phyloP scores from a whole-genome alignment of 106 monocot genomes.

The Xerophyta viscosa region DNA sequence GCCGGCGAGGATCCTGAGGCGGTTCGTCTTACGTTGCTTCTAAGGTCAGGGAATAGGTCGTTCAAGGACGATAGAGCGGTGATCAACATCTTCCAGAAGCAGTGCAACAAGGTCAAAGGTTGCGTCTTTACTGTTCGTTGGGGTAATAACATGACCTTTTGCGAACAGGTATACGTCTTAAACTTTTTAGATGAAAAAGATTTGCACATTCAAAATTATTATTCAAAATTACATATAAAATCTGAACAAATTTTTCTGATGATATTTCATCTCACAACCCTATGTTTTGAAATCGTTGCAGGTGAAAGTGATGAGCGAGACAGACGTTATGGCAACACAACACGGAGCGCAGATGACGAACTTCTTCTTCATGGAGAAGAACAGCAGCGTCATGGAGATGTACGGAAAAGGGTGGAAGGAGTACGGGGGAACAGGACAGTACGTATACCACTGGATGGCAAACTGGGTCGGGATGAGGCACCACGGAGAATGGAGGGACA shows the following conservation, averaged over 20 bases:
- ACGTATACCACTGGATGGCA: slow-evolving; percentile 48
- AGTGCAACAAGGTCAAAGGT: slow-evolving; percentile 30
- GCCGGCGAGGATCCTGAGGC: background rate
- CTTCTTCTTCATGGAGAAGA: slow-evolving; percentile 72
- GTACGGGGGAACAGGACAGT: slow-evolving; percentile 40
- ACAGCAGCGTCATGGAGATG: slow-evolving; percentile 78
- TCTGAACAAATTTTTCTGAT: too few relatives aligned
- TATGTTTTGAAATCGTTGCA: too few relatives aligned
- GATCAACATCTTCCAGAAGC: slow-evolving; percentile 15
- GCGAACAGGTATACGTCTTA: slow-evolving; percentile 67
- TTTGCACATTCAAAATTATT: too few relatives aligned
- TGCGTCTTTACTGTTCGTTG: slow-evolving; percentile 26
- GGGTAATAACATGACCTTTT: slow-evolving; percentile 25
- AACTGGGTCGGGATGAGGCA: slow-evolving; percentile 33
- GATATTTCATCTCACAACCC: too few relatives aligned
- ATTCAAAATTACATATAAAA: too few relatives aligned
- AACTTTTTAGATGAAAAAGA: too few relatives aligned
- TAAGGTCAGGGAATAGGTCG: slow-evolving; percentile 21
- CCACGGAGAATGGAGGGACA: slow-evolving; percentile 45
- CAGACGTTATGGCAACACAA: slow-evolving; percentile 40
- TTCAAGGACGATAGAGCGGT: slow-evolving; percentile 31
- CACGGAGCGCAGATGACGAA: slow-evolving; percentile 72
- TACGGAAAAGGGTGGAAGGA: slow-evolving; percentile 64
- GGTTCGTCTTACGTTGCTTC: slow-evolving; percentile 15
- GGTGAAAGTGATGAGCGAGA: slow-evolving; percentile 52